Conservation (phyloP, 805 yeast genomes). For the Grigorovia humatica region DNA sequence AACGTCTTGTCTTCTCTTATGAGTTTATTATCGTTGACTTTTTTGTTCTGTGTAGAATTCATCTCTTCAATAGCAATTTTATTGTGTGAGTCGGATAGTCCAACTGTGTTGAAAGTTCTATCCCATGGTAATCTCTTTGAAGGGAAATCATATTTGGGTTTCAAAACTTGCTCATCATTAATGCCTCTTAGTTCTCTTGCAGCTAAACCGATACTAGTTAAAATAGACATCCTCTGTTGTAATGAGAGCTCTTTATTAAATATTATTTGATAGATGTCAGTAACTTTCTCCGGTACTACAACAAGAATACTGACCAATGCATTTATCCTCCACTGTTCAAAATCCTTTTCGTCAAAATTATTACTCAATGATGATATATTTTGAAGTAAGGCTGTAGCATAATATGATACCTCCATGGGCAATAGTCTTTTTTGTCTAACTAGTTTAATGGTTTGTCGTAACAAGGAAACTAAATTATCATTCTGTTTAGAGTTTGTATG, state of each 20-base stretch:
- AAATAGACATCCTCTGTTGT: slow-evolving; percentile 60
- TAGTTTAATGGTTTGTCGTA: slow-evolving; percentile 37
- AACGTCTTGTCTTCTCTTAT: slow-evolving; percentile 4
- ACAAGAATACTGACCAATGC: slow-evolving; percentile 56
- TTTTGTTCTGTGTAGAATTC: slow-evolving; percentile 1
- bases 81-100: background rate
- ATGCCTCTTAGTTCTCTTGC: slow-evolving; percentile 64
- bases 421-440: slow-evolving; percentile 53
- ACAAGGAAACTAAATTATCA: slow-evolving; percentile 33
- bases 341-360: slow-evolving; percentile 43
- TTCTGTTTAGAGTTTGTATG: slow-evolving; percentile 35
- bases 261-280: slow-evolving; percentile 34
- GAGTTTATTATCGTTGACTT: background rate
- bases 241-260: slow-evolving; percentile 69
- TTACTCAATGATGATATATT: slow-evolving; percentile 46
- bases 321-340: slow-evolving; percentile 56
- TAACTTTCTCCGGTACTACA: slow-evolving; percentile 38
- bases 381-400: slow-evolving; percentile 44
- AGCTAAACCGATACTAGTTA: slow-evolving; percentile 59
- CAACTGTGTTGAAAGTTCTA: slow-evolving; percentile 3
- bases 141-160: slow-evolving; percentile 30
- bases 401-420: slow-evolving; percentile 50
- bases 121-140: slow-evolving; percentile 27
- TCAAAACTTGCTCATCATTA: slow-evolving; percentile 38
- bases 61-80: background rate